A percentile compares a stretch with the other conserved stretches of the same genome.
These are phyloP conservation scores for Botrytis aclada DNA, from an alignment of 2,329 filamentous ascomycete genomes.

Conservation along the genomic window DNA sequence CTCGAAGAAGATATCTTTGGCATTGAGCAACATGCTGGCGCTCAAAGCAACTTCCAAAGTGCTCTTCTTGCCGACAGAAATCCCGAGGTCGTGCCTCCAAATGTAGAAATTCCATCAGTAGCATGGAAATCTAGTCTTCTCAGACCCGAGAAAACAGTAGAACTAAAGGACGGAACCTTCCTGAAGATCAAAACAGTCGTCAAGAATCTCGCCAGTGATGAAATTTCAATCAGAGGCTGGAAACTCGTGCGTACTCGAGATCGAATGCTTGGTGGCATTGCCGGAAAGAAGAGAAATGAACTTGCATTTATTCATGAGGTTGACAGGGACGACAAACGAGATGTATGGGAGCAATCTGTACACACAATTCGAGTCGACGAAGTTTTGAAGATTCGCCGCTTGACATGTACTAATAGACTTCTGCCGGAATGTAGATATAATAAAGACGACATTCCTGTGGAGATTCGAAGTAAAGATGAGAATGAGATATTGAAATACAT, in stretches of 20 bases:
- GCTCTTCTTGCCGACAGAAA: conserved; percentile 23
- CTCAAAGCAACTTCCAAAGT: background rate
- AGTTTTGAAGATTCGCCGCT: conserved; percentile 42
- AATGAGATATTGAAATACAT: background rate
- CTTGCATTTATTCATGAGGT: conserved; percentile 42
- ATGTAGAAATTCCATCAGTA: conserved; percentile 39
- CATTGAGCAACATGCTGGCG: background rate
- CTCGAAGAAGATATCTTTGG: background rate
- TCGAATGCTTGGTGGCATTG: conserved; percentile 33
- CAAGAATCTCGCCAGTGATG: conserved; percentile 16
- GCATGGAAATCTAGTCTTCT: conserved; percentile 21
- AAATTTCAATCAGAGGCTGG: conserved; percentile 42
- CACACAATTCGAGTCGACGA: conserved; percentile 43
- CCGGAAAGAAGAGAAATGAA: conserved; percentile 44
- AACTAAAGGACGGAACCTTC: conserved; percentile 36
- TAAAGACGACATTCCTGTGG: conserved; percentile 22
- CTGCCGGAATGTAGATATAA: conserved; percentile 40
- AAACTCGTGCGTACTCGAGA: conserved; percentile 39
- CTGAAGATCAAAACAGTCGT: conserved; percentile 39
- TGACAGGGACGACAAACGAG: conserved; percentile 38
- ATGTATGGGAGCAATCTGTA: conserved; percentile 39
- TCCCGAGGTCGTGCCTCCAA: conserved; percentile 27
- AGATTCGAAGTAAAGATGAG: background rate
- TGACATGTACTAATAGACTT: conserved; percentile 54
- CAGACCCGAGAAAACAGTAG: conserved; percentile 30